Evolutionary conservation across 805 yeast species (phyloP), one percentile per base, ranked within the genome.

Genomic region (Kuraishia hungarica): DNA sequence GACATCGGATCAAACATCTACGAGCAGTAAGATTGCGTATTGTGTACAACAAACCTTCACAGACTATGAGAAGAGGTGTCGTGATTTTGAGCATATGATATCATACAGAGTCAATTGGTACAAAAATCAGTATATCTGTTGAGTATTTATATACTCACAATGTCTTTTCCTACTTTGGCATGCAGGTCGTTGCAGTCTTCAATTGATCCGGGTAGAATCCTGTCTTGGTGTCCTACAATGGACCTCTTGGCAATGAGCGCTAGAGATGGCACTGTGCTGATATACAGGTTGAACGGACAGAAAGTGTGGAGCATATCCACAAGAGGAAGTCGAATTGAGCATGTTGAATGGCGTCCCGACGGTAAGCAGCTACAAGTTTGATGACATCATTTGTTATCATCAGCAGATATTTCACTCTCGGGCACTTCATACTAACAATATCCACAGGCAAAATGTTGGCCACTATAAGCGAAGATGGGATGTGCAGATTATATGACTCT

Each of bases 381-480:
- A n/a, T n/a, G n/a, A n/a, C n/a, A n/a, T n/a, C n/a, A n/a, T n/a
- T n/a, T n/a, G n/a, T 11, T 28, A 7, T 11, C 35, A 11, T 28
- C 10, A 11, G 35, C 35, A 11, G 35, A 28, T 28, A 39, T n/a
- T n/a, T 10, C 8, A n/a, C 4, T 21, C 24, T n/a, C 19, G 46
- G 10, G 35, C 6, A 20, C 22, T 6, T 28, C 2, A 2, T 49
- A 29, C 49, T 49, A 53, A 49, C 52, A 7, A n/a, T 22, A 39
- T 69, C 67, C 1, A 70, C 67, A 54, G 73, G 73, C 1, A 65
- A 66, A 51, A 58, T 62, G 19, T 63, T 71, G 57, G 66, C 67
- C 0, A 55, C 68, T 20, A 56, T 64, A 1, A 62, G 68, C 2
- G 54, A 55, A 1, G 48, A 55, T 4, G 69, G 69, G 1, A 43